Evolutionary conservation across 345 rosid genomes (phyloP).

Genomic region (Nasturtium officinale): DNA sequence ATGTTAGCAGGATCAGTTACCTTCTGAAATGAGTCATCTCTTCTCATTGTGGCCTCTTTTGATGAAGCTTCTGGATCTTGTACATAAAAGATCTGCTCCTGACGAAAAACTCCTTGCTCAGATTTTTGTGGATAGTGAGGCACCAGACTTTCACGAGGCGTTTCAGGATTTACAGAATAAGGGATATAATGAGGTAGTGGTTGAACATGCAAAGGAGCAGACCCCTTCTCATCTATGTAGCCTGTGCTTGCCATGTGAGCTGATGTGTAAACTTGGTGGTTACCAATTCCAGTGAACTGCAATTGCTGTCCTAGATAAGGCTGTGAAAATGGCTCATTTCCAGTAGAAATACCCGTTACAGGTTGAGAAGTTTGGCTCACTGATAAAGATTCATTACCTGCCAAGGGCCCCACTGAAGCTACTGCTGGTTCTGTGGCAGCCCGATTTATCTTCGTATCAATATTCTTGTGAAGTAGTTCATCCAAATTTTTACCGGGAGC

Average conservation of each 20-base stretch:
- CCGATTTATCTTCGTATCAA: slow-evolving; percentile 39
- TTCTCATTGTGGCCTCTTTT: slow-evolving; percentile 39
- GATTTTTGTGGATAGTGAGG: slow-evolving; percentile 33
- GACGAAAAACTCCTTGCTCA: slow-evolving; percentile 35
- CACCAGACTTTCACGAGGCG: slow-evolving; percentile 34
- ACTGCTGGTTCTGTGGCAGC: slow-evolving; percentile 42
- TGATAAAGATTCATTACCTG: slow-evolving; percentile 26
- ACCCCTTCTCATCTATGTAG: slow-evolving; percentile 40
- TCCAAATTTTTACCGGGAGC: slow-evolving; percentile 37
- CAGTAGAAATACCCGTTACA: slow-evolving; percentile 24
- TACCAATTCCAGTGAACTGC: slow-evolving; percentile 32
- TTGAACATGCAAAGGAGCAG: slow-evolving; percentile 36
- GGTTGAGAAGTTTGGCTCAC: slow-evolving; percentile 44
- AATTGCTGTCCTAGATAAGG: slow-evolving; percentile 40
- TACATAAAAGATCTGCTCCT: slow-evolving; percentile 33
- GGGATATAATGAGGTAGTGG: slow-evolving; percentile 38
- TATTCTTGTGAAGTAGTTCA: slow-evolving; percentile 33
- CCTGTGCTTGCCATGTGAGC: slow-evolving; percentile 35
- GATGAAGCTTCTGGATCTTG: slow-evolving; percentile 36
- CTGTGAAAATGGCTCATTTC: slow-evolving; percentile 41
- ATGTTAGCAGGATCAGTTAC: slow-evolving; percentile 35
- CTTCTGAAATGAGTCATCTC: slow-evolving; percentile 41
- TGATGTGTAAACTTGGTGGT: slow-evolving; percentile 41
- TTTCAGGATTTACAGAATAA: slow-evolving; percentile 38
- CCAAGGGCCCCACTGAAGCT: slow-evolving; percentile 34